Base-by-base conservation (phyloP, 2,329 filamentous ascomycete genomes). In the Lecanicillium sp. region DNA sequence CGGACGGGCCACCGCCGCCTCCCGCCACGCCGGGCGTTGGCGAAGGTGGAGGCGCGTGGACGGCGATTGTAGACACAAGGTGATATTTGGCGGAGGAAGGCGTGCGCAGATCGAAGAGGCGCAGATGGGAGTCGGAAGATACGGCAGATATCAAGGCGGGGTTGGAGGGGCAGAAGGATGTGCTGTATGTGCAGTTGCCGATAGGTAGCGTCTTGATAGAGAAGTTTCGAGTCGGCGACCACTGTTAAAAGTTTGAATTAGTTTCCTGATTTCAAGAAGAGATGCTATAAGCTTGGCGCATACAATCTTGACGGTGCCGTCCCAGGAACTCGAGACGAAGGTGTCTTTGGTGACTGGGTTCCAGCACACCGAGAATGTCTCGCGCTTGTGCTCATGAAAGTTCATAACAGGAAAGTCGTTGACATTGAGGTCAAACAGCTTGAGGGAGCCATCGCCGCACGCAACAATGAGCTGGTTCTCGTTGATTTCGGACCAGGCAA, bases 401-500 rank as follows among this genome's bases (percentile, higher is more conserved):
- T 86, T 89, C 69, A 88, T 87, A 48, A 98, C 78, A 8, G 93
- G 93, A 62, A 93, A 97, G 36, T 90, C 79, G 56, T 84, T 75
- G 27, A 94, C 77, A 3, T 78, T 80, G 26, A 90, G 78, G 67
- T 98, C 93, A 67, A 93, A 98, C 39, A 98, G 80, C 70, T 96
- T 96, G 60, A 98, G 78, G 47, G 87, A 91, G 48, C 93, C 93
- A 69, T 98, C 93, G 54, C 93, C 93, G 56, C 87, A 90, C 1
- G 90, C 90, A 1, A 86, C 84, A 17, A 95, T 78, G 44, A 96
- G 73, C 70, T 98, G 93, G 67, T 93, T 95, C 71, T 96, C 91
- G 71, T 98, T 90, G 56, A 89, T 81, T 71, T 98, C 93, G 15
- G 90, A 95, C 90, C 93, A 97, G 21, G 90, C 80, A 45, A 93